Conservation (phyloP, 495 filamentous ascomycete species). For the Hyaloscypha bicolor region DNA sequence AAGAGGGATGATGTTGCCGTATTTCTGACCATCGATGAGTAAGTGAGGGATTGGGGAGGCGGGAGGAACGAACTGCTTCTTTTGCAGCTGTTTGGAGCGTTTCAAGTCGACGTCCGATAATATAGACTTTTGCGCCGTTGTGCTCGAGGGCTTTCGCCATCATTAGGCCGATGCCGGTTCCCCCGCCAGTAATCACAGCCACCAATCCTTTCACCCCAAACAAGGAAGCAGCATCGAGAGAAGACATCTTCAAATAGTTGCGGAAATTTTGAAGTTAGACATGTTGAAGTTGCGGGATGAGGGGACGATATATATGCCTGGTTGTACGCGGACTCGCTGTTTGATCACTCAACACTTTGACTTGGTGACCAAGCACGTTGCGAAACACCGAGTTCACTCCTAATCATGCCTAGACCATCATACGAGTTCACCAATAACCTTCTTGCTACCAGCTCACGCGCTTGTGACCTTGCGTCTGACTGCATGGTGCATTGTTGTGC, state of each 20-base stretch:
- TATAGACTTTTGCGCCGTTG: constrained; percentile 72
- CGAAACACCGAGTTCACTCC: no score
- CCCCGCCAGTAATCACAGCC: constrained; percentile 62
- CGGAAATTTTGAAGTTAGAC: no score
- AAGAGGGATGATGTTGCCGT: constrained; percentile 53
- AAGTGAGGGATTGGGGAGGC: background rate
- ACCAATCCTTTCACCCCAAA: constrained; percentile 62
- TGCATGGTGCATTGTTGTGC: no score
- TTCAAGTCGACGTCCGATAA: constrained; percentile 61
- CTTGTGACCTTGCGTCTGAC: no score
- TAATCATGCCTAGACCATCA: no score
- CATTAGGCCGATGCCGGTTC: constrained; percentile 62
- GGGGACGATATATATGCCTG: no score
- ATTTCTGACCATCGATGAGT: background rate
- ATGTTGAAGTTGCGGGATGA: no score
- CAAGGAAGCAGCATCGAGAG: constrained; percentile 41
- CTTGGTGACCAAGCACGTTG: no score
- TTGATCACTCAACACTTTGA: no score
- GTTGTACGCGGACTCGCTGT: no score
- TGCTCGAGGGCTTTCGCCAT: constrained; percentile 63
- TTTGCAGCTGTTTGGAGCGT: constrained; percentile 46
- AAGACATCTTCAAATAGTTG: constrained; percentile 5
- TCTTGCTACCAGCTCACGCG: no score
- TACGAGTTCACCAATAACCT: no score
- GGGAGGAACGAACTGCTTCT: constrained; percentile 5